These are phyloP conservation scores for Sporothrix brasiliensis DNA, from an alignment of 2,329 filamentous ascomycete genomes.

Conservation along the genomic window DNA sequence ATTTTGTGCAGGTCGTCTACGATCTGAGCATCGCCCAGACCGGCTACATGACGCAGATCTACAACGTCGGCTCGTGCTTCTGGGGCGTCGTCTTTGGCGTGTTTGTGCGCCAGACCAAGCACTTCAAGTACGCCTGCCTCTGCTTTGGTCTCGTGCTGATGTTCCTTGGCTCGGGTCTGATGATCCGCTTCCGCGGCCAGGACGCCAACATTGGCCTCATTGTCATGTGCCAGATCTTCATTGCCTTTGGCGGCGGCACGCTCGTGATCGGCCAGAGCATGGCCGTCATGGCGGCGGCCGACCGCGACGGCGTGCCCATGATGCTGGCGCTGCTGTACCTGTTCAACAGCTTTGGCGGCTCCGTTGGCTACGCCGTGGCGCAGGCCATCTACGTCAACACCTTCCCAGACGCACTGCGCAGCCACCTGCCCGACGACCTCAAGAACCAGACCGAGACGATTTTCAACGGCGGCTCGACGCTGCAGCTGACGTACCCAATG, in stretches of 20 bases:
- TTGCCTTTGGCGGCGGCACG: conserved; percentile 57
- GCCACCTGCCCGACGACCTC: conserved; percentile 53
- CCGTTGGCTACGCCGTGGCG: conserved; percentile 61
- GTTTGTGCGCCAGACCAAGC: conserved; percentile 53
- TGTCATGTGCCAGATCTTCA: conserved; percentile 61
- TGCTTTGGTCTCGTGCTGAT: conserved; percentile 57
- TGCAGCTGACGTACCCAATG: conserved; percentile 54
- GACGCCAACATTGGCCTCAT: conserved; percentile 55
- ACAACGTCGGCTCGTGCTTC: conserved; percentile 46
- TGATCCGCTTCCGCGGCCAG: conserved; percentile 60
- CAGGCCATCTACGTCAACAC: conserved; percentile 63
- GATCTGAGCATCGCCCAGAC: conserved; percentile 35
- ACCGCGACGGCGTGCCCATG: conserved; percentile 60
- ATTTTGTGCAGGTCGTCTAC: conserved; percentile 39
- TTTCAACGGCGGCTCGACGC: conserved; percentile 54
- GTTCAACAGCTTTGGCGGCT: conserved; percentile 61
- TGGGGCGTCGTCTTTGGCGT: conserved; percentile 51
- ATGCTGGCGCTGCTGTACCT: conserved; percentile 62
- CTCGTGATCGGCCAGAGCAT: conserved; percentile 63
- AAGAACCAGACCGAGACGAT: conserved; percentile 49
- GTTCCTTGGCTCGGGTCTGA: conserved; percentile 56
- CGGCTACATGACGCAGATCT: conserved; percentile 38
- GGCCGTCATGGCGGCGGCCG: conserved; percentile 61
- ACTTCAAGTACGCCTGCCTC: conserved; percentile 49
- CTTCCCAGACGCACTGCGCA: conserved; percentile 54